A percentile compares a stretch with the other conserved stretches of the same genome.
phyloP scores from a whole-genome alignment of 2,329 filamentous ascomycete genomes.

The Nemania sp. region DNA sequence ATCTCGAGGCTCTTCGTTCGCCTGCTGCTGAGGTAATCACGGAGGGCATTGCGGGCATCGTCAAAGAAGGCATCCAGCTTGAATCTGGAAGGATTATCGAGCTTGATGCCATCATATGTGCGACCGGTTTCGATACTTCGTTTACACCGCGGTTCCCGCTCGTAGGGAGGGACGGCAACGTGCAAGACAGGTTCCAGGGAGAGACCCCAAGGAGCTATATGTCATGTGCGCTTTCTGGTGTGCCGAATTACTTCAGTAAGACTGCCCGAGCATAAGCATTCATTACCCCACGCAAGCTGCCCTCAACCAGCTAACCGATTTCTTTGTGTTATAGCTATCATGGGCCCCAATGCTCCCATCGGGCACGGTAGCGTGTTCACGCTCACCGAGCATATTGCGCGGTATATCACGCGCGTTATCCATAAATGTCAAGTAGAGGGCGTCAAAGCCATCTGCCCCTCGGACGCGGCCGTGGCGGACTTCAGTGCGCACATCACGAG shows the following conservation, averaged over 20 bases:
- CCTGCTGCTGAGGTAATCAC: constrained; percentile 54
- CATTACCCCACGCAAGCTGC: neutral
- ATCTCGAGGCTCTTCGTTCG: constrained; percentile 50
- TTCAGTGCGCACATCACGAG: constrained; percentile 52
- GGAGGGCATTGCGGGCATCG: constrained; percentile 49
- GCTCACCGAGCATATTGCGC: constrained; percentile 54
- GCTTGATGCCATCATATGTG: constrained; percentile 60
- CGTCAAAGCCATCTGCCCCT: constrained; percentile 51
- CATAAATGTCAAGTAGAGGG: constrained; percentile 54
- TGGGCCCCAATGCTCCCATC: constrained; percentile 57
- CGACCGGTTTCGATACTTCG: constrained; percentile 60
- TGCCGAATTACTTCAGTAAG: constrained; percentile 61
- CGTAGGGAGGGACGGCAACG: constrained; percentile 52
- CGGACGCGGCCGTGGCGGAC: constrained; percentile 51
- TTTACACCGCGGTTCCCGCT: constrained; percentile 57
- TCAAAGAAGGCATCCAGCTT: constrained; percentile 53
- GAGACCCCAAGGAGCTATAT: constrained; percentile 55
- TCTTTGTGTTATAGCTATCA: constrained; percentile 44
- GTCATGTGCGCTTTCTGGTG: constrained; percentile 53
- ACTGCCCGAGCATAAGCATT: neutral
- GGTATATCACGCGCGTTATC: constrained; percentile 54
- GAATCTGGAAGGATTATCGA: constrained; percentile 52
- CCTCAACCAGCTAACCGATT: constrained; percentile 1
- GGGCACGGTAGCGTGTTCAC: constrained; percentile 56
- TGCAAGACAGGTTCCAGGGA: constrained; percentile 52